Evolutionary conservation across 148 eudicot genomes (phyloP).

Genomic region (Hydrangea macrophylla): DNA sequence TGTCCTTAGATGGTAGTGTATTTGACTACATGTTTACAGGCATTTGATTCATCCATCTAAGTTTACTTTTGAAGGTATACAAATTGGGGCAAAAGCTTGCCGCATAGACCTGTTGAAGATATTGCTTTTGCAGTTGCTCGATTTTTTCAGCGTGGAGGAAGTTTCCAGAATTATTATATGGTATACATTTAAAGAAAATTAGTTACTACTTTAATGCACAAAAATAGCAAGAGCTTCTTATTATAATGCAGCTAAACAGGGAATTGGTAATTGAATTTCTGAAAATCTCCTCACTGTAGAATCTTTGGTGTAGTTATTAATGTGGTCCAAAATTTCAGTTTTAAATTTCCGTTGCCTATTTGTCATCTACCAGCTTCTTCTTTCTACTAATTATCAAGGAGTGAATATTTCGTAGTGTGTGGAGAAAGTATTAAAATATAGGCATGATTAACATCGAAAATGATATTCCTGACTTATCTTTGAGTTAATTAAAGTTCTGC

Average conservation of each 20-base stretch:
- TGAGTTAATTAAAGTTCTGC: neutral
- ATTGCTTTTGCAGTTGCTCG: slow-evolving; percentile 98
- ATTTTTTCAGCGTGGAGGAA: slow-evolving; percentile 88
- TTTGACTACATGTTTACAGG: neutral
- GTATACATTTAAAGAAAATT: slow-evolving; percentile 23
- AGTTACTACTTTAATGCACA: neutral
- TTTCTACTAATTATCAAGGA: neutral
- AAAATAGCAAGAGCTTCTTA: neutral
- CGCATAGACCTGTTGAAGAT: slow-evolving; percentile 93
- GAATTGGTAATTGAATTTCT: neutral
- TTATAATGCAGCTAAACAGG: slow-evolving; percentile 13
- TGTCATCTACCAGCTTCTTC: too few species aligned
- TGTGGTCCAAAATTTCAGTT: neutral
- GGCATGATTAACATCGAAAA: neutral
- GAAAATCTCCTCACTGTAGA: neutral
- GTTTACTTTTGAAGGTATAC: slow-evolving; percentile 58
- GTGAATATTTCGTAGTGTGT: neutral
- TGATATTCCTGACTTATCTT: neutral
- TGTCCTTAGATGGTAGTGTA: neutral
- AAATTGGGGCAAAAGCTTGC: slow-evolving; percentile 77
- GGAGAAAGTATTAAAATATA: neutral
- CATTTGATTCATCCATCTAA: slow-evolving; percentile 4
- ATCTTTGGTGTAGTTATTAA: neutral
- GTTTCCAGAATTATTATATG: slow-evolving; percentile 96
- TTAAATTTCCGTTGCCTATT: too few species aligned